Base-by-base conservation (phyloP, 345 rosid genomes). In the Pistacia integerrima region DNA sequence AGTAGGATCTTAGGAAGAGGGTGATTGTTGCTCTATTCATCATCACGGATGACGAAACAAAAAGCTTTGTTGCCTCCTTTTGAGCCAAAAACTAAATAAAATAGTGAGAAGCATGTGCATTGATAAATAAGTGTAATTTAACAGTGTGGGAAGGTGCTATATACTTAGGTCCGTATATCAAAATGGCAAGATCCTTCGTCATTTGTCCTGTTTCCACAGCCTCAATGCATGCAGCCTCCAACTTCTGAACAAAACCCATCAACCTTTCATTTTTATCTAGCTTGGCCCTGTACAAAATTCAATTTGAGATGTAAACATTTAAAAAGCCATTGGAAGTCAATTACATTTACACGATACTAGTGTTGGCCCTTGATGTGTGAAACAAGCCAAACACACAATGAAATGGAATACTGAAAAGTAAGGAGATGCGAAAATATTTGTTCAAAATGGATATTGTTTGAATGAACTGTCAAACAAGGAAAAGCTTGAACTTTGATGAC, bases 121-220 rank as follows among this genome's bases (percentile, higher is more conserved):
- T 8, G 36, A 72, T 33, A 51, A 46, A 30, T 28, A 7, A 55
- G 9, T 28, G 52, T 70, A 20, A 13, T 2, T 67, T 41, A 12
- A 22, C 54, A 20, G 1, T 8, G 33, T 8, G 36, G 66, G 48
- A 62, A 8, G 33, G 36, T 7, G 46, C 28, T 0, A 76, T 91
- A 83, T 85, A 96, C 99, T 85, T 92, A 60, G 92, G 85, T 78
- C 99, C 98, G 54, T 92, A 98, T 75, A 81, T 69, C 77, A 95
- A 82, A 77, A 95, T 77, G 74, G 98, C 93, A 77, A 95, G 99
- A 87, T 95, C 99, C 89, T 95, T 95, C 44, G 99, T 95, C 97
- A 93, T 93, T 87, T 90, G 90, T 60, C 98, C 98, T 25, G 87
- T 79, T 82, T 95, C 99, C 66, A 93, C 97, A 11, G 97, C 87